Percentiles rank a stretch among this genome's conserved stretches.
These are phyloP conservation scores for Dictyostelium intermedium DNA, from an alignment of 78 protist genomes.

Conservation along the genomic window DNA sequence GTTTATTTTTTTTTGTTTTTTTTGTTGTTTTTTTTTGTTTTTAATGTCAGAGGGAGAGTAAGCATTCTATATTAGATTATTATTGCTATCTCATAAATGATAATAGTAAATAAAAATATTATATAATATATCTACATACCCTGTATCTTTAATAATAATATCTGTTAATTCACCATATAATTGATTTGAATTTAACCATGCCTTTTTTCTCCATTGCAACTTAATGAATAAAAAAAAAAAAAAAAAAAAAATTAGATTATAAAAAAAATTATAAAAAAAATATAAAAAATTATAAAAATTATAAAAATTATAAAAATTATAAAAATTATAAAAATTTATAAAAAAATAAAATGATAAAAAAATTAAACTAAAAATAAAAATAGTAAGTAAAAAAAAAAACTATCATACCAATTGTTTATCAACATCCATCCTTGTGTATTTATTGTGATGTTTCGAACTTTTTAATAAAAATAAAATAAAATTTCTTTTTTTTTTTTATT, in stretches of 20 bases:
- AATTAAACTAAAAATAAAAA: background rate
- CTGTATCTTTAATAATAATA: constrained; percentile 40
- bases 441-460: background rate
- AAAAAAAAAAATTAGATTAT: too few species aligned
- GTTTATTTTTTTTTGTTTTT: background rate
- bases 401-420: background rate
- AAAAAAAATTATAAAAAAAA: too few species aligned
- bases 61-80: too few species aligned
- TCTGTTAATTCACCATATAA: constrained; percentile 63
- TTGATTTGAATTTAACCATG: constrained; percentile 50
- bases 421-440: background rate
- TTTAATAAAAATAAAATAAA: too few species aligned
- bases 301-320: background rate
- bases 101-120: background rate
- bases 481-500: too few species aligned
- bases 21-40: too few species aligned
- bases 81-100: too few species aligned
- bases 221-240: background rate
- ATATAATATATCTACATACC: constrained; percentile 8
- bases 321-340: background rate
- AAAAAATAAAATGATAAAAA: background rate
- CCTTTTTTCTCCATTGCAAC: constrained; percentile 42
- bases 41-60: too few species aligned
- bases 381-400: background rate
- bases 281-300: too few species aligned